These are phyloP conservation scores for Hemileia vastatrix DNA, from an alignment of 1,284 basidiomycete genomes.

Conservation along the genomic window DNA sequence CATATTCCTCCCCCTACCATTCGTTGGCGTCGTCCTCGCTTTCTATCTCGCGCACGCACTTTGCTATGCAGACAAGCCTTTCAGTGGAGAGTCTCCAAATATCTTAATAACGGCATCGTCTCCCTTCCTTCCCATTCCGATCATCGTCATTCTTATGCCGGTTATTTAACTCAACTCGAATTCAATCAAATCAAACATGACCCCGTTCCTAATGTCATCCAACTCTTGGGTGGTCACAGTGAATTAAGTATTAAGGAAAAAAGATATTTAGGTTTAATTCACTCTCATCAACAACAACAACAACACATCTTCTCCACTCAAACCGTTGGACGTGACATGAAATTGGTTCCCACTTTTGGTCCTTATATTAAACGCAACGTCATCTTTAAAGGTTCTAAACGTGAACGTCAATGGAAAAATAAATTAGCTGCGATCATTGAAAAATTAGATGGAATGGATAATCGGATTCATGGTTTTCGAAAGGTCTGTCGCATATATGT, in stretches of 20 bases:
- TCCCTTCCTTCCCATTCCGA: not conserved
- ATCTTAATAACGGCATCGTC: not conserved
- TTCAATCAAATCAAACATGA: not conserved
- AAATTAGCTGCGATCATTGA: conserved; percentile 1
- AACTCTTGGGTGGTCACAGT: not conserved
- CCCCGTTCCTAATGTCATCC: conserved; percentile 3
- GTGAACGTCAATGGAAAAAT: not conserved
- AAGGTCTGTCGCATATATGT: too few relatives aligned
- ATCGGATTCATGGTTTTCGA: conserved; percentile 3
- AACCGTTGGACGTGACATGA: not conserved
- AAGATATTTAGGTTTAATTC: not conserved
- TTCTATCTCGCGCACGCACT: not conserved
- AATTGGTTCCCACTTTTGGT: conserved; percentile 2
- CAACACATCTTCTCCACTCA: not conserved
- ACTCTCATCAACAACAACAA: not conserved
- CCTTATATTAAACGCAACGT: conserved; percentile 1
- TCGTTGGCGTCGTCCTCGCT: not conserved
- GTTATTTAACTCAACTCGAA: not conserved
- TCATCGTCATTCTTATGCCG: conserved; percentile 7
- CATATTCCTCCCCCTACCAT: not conserved
- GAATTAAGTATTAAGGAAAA: conserved; percentile 1
- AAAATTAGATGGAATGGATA: conserved; percentile 14
- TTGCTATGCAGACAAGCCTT: conserved; percentile 13
- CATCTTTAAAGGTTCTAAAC: conserved; percentile 11
- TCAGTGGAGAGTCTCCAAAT: conserved; percentile 3